Evolutionary conservation across 805 yeast species (phyloP).

Genomic region (Saccharomycopsis sp.): DNA sequence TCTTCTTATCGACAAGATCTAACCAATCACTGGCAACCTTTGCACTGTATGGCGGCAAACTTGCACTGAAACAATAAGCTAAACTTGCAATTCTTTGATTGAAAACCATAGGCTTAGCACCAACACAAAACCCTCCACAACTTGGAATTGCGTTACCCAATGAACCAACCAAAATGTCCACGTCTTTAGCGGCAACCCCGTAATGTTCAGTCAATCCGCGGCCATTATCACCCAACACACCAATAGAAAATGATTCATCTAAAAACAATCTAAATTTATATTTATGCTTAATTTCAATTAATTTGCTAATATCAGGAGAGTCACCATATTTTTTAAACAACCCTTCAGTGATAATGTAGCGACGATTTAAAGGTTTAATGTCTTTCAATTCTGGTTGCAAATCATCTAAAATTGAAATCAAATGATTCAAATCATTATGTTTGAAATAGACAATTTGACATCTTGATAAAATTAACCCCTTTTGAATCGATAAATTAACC

Average conservation of each 20-base stretch:
- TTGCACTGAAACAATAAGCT: constrained; percentile 91
- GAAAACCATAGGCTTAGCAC: constrained; percentile 71
- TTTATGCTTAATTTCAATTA: constrained; percentile 68
- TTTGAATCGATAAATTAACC: constrained; percentile 70
- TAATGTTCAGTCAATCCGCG: constrained; percentile 77
- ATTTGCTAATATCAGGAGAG: constrained; percentile 57
- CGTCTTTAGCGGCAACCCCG: constrained; percentile 48
- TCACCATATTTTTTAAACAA: constrained; percentile 79
- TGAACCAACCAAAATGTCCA: constrained; percentile 84
- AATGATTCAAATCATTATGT: constrained; percentile 82
- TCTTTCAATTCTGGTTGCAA: constrained; percentile 52
- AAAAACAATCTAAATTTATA: constrained; percentile 81
- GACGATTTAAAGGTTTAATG: constrained; percentile 74
- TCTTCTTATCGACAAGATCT: constrained; percentile 38
- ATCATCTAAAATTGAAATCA: constrained; percentile 61
- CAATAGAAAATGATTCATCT: constrained; percentile 84
- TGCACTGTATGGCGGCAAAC: constrained; percentile 89
- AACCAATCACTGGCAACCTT: constrained; percentile 52
- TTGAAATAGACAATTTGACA: constrained; percentile 67
- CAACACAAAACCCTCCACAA: constrained; percentile 92
- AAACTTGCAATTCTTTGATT: constrained; percentile 88
- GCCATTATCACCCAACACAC: constrained; percentile 79
- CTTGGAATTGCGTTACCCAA: constrained; percentile 76
- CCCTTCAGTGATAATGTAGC: constrained; percentile 90
- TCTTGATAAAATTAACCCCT: constrained; percentile 81